Evolutionary conservation across 2,329 filamentous ascomycete species (phyloP).

Genomic region (Fusarium algeriense): DNA sequence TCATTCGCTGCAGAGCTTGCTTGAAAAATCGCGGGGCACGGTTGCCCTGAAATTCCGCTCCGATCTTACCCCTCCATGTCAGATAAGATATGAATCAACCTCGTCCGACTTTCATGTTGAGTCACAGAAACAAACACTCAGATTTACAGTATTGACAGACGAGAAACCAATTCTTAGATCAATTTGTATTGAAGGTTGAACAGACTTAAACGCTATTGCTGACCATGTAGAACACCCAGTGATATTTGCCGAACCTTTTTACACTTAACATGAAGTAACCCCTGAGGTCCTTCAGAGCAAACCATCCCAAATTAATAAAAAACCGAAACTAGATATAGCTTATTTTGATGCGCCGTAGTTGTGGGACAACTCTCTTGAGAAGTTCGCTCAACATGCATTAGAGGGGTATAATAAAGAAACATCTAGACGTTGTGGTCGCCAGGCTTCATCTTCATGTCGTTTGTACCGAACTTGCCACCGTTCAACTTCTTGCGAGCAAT

Average conservation of each 20-base stretch:
- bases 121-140: not conserved
- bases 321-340: slow-evolving; percentile 25
- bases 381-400: slow-evolving; percentile 41
- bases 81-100: slow-evolving; percentile 6
- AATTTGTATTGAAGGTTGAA: slow-evolving; percentile 35
- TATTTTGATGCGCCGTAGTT: slow-evolving; percentile 46
- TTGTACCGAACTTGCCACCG: slow-evolving; percentile 13
- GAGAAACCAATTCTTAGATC: not conserved
- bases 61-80: slow-evolving; percentile 37
- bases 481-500: slow-evolving; percentile 36
- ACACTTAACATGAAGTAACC: slow-evolving; percentile 10
- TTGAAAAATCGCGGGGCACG: slow-evolving; percentile 39
- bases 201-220: slow-evolving; percentile 30
- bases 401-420: slow-evolving; percentile 13
- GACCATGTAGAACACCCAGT: slow-evolving; percentile 14
- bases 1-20: slow-evolving; percentile 32
- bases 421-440: slow-evolving; percentile 45
- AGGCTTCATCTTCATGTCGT: slow-evolving; percentile 18
- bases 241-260: slow-evolving; percentile 28
- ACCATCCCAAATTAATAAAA: slow-evolving; percentile 35
- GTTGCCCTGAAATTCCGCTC: slow-evolving; percentile 34
- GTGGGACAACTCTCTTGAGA: slow-evolving; percentile 21
- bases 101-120: not conserved
- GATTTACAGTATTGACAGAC: too few relatives aligned
- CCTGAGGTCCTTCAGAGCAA: slow-evolving; percentile 12